These are phyloP conservation scores for Phaeomoniella chlamydospora DNA, from an alignment of 2,329 filamentous ascomycete genomes.

Conservation along the genomic window DNA sequence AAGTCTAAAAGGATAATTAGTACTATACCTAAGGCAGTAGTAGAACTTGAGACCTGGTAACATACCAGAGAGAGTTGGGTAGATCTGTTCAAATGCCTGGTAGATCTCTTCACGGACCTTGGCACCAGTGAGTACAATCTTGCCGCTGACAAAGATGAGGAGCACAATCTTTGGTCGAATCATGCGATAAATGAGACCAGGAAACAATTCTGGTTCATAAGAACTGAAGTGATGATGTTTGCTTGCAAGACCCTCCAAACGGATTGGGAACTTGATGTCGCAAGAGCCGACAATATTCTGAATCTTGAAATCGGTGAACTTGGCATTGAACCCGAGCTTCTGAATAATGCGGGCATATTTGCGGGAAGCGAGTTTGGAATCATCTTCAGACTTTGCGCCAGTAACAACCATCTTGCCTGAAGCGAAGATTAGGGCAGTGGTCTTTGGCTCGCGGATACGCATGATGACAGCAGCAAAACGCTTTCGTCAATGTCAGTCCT, in stretches of 20 bases:
- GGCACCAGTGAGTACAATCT: constrained; percentile 89
- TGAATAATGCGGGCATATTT: constrained; percentile 99
- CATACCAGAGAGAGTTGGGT: constrained; percentile 79
- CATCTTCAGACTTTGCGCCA: constrained; percentile 93
- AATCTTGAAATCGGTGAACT: constrained; percentile 99
- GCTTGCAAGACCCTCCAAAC: constrained; percentile 84
- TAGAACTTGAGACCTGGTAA: constrained; percentile 8
- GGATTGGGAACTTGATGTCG: constrained; percentile 98
- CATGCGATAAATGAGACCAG: constrained; percentile 99
- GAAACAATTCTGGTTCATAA: constrained; percentile 96
- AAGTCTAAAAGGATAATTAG: constrained; percentile 33
- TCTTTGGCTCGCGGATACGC: constrained; percentile 98
- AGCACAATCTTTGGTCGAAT: constrained; percentile 99
- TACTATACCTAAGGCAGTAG: constrained; percentile 5
- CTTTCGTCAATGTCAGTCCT: too few species aligned
- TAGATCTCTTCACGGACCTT: constrained; percentile 98
- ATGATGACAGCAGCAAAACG: constrained; percentile 99
- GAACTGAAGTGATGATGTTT: constrained; percentile 99
- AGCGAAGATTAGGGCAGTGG: constrained; percentile 93
- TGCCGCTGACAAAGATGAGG: constrained; percentile 93
- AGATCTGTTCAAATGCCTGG: constrained; percentile 93
- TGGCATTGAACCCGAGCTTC: constrained; percentile 98
- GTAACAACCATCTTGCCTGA: constrained; percentile 99
- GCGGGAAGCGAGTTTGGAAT: constrained; percentile 88
- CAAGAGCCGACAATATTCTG: constrained; percentile 98